Conservation (phyloP, 257 asterid species). For the Forsythia suspensa region DNA sequence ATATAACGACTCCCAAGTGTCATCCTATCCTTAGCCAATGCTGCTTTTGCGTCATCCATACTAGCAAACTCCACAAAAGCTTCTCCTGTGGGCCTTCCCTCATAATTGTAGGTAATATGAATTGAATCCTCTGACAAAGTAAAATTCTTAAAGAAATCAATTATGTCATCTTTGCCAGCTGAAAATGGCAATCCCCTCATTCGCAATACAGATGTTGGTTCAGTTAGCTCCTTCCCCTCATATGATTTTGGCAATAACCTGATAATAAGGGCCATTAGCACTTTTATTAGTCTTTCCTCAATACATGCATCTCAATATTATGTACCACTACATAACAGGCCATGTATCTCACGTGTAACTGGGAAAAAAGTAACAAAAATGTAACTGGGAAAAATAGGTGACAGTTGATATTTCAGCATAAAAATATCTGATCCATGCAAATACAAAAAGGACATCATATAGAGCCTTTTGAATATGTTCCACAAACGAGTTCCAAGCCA, state of each 20-base stretch:
- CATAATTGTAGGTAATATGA: slow-evolving; percentile 53
- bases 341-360: no score
- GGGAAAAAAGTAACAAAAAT: no score
- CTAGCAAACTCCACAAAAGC: slow-evolving; percentile 82
- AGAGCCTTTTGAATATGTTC: no score
- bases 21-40: slow-evolving; percentile 89
- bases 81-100: slow-evolving; percentile 87
- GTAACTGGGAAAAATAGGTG: no score
- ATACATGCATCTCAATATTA: no score
- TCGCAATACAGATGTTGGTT: slow-evolving; percentile 62
- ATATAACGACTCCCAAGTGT: slow-evolving; percentile 85
- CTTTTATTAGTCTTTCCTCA: background rate
- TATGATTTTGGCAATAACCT: slow-evolving; percentile 59
- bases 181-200: slow-evolving; percentile 91
- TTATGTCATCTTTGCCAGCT: slow-evolving; percentile 81
- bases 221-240: slow-evolving; percentile 60
- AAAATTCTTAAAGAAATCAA: slow-evolving; percentile 76
- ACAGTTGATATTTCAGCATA: no score
- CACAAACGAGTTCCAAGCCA: no score
- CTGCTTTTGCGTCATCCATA: slow-evolving; percentile 76
- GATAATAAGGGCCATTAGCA: slow-evolving; percentile 8
- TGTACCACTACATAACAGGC: no score
- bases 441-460: no score
- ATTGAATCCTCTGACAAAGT: slow-evolving; percentile 63
- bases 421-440: no score